phyloP scores from a whole-genome alignment of 2,329 filamentous ascomycete genomes.

The Aschersonia sp. region DNA sequence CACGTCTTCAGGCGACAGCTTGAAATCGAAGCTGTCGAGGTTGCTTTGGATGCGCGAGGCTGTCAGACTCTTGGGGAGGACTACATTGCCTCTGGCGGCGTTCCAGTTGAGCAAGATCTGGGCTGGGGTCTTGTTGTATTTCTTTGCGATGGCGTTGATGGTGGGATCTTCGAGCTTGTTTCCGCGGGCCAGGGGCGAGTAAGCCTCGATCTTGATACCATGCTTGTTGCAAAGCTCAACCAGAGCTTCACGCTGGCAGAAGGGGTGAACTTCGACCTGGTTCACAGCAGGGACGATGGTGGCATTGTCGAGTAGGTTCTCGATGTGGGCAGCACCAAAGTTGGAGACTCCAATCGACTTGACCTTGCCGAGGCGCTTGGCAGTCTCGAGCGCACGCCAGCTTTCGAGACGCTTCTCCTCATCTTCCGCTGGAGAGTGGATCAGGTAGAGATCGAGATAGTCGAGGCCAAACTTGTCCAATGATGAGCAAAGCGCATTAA shows the following conservation, averaged over 20 bases:
- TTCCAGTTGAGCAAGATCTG: constrained; percentile 72
- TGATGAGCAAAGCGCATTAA: constrained; percentile 49
- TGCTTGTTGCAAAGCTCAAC: constrained; percentile 41
- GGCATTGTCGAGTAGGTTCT: constrained; percentile 35
- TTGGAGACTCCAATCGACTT: constrained; percentile 66
- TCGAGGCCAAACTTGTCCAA: constrained; percentile 50
- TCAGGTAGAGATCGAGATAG: constrained; percentile 61
- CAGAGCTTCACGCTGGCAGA: constrained; percentile 48
- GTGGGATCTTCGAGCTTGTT: constrained; percentile 38
- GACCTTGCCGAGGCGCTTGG: constrained; percentile 50
- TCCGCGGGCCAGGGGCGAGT: constrained; percentile 32
- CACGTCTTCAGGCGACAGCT: constrained; percentile 47
- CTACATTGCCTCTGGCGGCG: constrained; percentile 58
- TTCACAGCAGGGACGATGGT: constrained; percentile 53
- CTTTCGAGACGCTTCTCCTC: constrained; percentile 53
- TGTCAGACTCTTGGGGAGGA: constrained; percentile 59
- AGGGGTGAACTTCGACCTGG: constrained; percentile 70
- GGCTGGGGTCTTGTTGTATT: constrained; percentile 57
- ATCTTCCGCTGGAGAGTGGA: constrained; percentile 53
- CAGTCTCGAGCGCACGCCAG: constrained; percentile 57
- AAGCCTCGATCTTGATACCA: constrained; percentile 41
- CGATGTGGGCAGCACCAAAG: constrained; percentile 59
- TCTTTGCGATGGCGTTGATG: constrained; percentile 47
- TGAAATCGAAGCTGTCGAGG: constrained; percentile 45
- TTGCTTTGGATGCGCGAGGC: constrained; percentile 53